Base-by-base conservation (phyloP, 2,329 filamentous ascomycete species). In the Rhinocladiella similis region DNA sequence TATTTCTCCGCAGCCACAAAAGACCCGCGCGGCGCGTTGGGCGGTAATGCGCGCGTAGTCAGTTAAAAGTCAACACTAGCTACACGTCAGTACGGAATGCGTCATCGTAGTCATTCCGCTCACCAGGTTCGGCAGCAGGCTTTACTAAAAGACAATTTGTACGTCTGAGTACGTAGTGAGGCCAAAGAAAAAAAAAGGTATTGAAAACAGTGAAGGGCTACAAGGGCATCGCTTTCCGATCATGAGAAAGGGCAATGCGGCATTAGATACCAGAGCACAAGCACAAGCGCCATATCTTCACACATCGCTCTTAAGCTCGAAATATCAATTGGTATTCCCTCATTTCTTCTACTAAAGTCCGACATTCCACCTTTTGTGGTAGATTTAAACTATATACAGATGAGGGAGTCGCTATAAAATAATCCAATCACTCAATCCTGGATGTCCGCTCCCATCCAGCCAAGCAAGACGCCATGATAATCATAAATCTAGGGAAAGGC, bases 351-450 rank as follows among this genome's bases (percentile, higher is more conserved):
- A 46, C 9, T 46, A 20, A 46, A 27, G 10, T 46, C 25, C 20
- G 18, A 20, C 43, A 36, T 25, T 50, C 35, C 27, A 38, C 42
- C 53, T 16, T 33, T 54, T 46, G 46, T 38, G 27, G 47, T 50
- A 53, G 29, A 50, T 54, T 54, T 47, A 51, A 54, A 56, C 42
- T 57, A 60, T 60, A 48, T 60, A 54, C 57, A 57, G 45, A 47
- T 22, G 25, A 48, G 46, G 39, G 20, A 27, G 19, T 29, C 51
- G 50, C 53, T 53, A 53, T 60, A 54, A 50, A 54, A 53, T 51
- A 12, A 25, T 39, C 46, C 20, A 50, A 45, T 29, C 46, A 19
- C 33, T 19, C 18, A 47, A 46, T n/a, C 20, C 27, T 27, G 25
- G 27, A 52, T 47, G 20, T 18, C 42, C 29, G 12, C 25, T 45